Percentiles rank a stretch among this genome's conserved stretches.
phyloP scores from a whole-genome alignment of 2,329 filamentous ascomycete species.

The Aspergillus phoenicis region DNA sequence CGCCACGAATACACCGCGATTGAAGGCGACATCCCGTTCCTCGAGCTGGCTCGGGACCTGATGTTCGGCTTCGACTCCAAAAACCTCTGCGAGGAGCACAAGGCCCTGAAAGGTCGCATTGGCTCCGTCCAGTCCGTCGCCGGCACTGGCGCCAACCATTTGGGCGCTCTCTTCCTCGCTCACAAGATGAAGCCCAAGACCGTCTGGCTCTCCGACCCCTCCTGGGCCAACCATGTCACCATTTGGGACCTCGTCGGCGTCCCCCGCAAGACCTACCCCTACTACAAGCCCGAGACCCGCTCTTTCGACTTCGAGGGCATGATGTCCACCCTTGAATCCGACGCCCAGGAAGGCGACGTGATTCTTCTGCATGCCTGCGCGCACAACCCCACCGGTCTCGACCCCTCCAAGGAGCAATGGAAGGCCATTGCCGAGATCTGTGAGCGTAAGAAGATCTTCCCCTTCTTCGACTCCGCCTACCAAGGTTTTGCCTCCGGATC shows the following conservation, averaged over 20 bases:
- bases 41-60: slow-evolving; percentile 81
- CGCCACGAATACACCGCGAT: slow-evolving; percentile 99
- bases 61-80: slow-evolving; percentile 68
- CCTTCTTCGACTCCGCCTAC: slow-evolving; percentile 97
- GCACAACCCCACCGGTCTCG: slow-evolving; percentile 96
- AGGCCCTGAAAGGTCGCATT: slow-evolving; percentile 48
- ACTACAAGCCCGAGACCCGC: slow-evolving; percentile 70
- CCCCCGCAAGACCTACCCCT: slow-evolving; percentile 79
- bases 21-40: slow-evolving; percentile 80
- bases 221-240: slow-evolving; percentile 97
- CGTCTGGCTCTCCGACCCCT: slow-evolving; percentile 90
- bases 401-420: slow-evolving; percentile 92
- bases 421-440: slow-evolving; percentile 79
- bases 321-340: slow-evolving; percentile 84
- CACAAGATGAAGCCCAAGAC: slow-evolving; percentile 76
- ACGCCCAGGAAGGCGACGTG: slow-evolving; percentile 77
- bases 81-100: slow-evolving; percentile 34
- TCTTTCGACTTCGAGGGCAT: slow-evolving; percentile 54
- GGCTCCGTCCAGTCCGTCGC: slow-evolving; percentile 90
- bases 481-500: slow-evolving; percentile 95
- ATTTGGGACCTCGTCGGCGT: slow-evolving; percentile 81
- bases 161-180: slow-evolving; percentile 86
- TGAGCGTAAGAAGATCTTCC: slow-evolving; percentile 80
- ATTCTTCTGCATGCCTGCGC: slow-evolving; percentile 92
- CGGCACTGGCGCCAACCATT: slow-evolving; percentile 89